These are phyloP conservation scores for Spinacia oleracea DNA, from an alignment of 179 eudicot genomes.

Conservation along the genomic window DNA sequence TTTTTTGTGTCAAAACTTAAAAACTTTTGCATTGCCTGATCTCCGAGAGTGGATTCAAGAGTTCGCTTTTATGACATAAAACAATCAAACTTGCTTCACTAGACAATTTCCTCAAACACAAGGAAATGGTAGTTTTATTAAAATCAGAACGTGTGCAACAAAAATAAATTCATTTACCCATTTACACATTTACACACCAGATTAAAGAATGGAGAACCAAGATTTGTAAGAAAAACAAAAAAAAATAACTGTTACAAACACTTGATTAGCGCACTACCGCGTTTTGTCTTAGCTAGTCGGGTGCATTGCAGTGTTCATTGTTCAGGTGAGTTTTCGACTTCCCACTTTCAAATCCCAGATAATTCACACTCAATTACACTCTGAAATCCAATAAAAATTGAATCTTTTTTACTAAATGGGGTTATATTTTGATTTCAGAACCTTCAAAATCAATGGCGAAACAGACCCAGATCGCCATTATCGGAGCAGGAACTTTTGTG, in stretches of 20 bases:
- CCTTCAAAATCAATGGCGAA: slow-evolving; percentile 31
- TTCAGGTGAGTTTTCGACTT: background rate
- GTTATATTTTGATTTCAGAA: background rate
- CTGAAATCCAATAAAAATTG: background rate
- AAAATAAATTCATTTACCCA: no score
- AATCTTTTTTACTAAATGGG: background rate
- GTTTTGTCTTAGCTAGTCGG: background rate
- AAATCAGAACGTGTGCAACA: no score
- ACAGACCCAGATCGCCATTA: slow-evolving; percentile 63
- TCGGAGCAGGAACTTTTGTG: slow-evolving; percentile 93
- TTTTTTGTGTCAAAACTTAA: no score
- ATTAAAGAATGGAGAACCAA: no score
- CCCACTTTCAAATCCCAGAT: background rate
- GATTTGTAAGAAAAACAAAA: no score
- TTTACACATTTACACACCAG: no score
- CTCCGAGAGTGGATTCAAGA: background rate
- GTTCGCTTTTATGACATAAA: background rate
- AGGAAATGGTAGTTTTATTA: no score
- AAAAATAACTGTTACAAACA: no score
- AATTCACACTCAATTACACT: no score
- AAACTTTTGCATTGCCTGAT: background rate
- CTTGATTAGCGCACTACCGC: no score
- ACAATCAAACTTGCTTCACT: background rate
- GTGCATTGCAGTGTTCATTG: background rate
- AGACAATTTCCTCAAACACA: no score